Conservation (phyloP, 805 yeast species). For the Candida dajiaensis region DNA sequence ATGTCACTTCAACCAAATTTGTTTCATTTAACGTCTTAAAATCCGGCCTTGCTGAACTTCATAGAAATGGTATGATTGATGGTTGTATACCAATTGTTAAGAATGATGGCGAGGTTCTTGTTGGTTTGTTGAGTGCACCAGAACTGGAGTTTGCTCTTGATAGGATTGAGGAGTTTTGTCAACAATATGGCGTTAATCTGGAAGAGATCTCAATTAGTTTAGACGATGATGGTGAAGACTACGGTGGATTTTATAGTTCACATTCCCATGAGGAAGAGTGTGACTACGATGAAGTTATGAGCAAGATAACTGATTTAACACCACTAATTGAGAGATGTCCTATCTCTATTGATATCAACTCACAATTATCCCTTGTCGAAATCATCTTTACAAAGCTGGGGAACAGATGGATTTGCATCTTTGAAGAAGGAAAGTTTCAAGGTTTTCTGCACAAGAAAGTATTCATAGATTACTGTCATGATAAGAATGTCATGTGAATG, state of each 20-base stretch:
- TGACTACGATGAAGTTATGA: conserved; percentile 37
- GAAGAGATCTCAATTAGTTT: conserved; percentile 68
- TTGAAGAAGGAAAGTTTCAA: conserved; percentile 40
- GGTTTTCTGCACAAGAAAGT: conserved; percentile 50
- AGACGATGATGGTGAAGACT: conserved; percentile 71
- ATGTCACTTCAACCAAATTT: conserved; percentile 5
- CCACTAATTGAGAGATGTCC: conserved; percentile 40
- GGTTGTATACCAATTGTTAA: conserved; percentile 47
- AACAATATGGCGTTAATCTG: conserved; percentile 86
- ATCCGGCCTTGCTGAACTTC: conserved; percentile 31
- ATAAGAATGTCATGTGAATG: conserved; percentile 8
- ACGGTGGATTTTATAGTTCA: conserved; percentile 41
- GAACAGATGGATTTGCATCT: conserved; percentile 39
- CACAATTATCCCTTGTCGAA: conserved; percentile 46
- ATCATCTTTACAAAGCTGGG: conserved; percentile 48
- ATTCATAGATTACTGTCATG: conserved; percentile 37
- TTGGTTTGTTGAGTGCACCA: conserved; percentile 44
- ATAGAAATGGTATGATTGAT: conserved; percentile 38
- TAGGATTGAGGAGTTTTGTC: conserved; percentile 24
- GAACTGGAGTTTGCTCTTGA: conserved; percentile 49
- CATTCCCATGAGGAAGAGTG: conserved; percentile 59
- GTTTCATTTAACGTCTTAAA: conserved; percentile 26
- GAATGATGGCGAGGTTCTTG: conserved; percentile 16
- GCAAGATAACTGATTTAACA: conserved; percentile 31
- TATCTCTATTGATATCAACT: conserved; percentile 38